phyloP scores from a whole-genome alignment of 2,329 filamentous ascomycete species.

The Onygenales sp. region DNA sequence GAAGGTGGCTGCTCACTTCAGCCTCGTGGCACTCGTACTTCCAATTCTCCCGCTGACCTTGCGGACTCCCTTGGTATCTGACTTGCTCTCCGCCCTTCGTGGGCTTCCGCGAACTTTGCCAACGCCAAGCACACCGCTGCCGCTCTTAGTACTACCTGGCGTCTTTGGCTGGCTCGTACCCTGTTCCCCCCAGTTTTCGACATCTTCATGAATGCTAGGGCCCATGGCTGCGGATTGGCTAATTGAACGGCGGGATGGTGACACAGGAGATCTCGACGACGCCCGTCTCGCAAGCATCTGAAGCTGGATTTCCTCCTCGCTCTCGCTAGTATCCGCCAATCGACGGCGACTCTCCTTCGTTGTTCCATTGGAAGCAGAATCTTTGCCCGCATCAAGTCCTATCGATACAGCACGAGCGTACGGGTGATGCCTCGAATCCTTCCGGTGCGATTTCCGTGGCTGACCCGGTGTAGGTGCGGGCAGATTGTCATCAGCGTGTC shows the following conservation, averaged over 20 bases:
- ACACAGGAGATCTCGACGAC: slow-evolving; percentile 54
- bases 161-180: slow-evolving; percentile 19
- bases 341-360: slow-evolving; percentile 16
- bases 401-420: slow-evolving; percentile 52
- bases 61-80: slow-evolving; percentile 32
- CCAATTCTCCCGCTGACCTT: slow-evolving; percentile 39
- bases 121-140: slow-evolving; percentile 42
- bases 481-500: slow-evolving; percentile 65
- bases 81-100: slow-evolving; percentile 28
- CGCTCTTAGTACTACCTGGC: slow-evolving; percentile 47
- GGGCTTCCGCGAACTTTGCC: slow-evolving; percentile 56
- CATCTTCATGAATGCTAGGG: slow-evolving; percentile 55
- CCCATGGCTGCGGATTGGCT: slow-evolving; percentile 67
- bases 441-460: slow-evolving; percentile 76
- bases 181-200: slow-evolving; percentile 53
- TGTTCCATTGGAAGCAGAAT: slow-evolving; percentile 9
- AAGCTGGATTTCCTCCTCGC: slow-evolving; percentile 72
- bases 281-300: slow-evolving; percentile 62
- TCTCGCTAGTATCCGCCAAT: slow-evolving; percentile 52
- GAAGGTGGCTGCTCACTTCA: not conserved
- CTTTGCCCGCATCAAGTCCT: slow-evolving; percentile 27
- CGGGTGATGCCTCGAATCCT: slow-evolving; percentile 64
- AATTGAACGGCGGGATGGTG: slow-evolving; percentile 57
- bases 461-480: slow-evolving; percentile 93
- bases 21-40: slow-evolving; percentile 25